These are phyloP conservation scores for Plasmodium berghei DNA, from an alignment of 169 alveolate species.

Conservation along the genomic window DNA sequence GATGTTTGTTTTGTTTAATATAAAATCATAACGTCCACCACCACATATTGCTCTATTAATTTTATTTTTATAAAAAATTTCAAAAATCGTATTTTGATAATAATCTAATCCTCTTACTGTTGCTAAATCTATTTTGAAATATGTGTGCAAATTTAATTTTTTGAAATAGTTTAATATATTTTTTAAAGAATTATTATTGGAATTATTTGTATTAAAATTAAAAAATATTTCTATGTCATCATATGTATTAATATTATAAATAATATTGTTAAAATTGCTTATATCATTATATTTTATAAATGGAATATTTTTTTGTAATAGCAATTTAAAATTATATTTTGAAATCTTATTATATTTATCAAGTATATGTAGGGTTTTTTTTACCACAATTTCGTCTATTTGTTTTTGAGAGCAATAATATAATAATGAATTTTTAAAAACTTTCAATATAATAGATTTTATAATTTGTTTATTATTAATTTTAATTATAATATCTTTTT, in stretches of 20 bases:
- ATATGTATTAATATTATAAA: slow-evolving; percentile 4
- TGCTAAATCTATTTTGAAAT: slow-evolving; percentile 42
- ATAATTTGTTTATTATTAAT: slow-evolving; percentile 60
- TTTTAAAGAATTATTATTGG: not conserved
- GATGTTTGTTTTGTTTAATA: slow-evolving; percentile 5
- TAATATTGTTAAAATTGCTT: not conserved
- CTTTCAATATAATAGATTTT: not conserved
- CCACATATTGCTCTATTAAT: slow-evolving; percentile 65
- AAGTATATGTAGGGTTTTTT: slow-evolving; percentile 27
- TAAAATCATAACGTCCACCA: slow-evolving; percentile 62
- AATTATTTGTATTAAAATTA: not conserved
- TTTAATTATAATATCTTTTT: slow-evolving; percentile 41
- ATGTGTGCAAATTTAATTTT: slow-evolving; percentile 14
- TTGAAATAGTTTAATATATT: slow-evolving; percentile 14
- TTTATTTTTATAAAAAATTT: slow-evolving; percentile 30
- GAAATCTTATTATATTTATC: slow-evolving; percentile 43
- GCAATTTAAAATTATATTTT: slow-evolving; percentile 19
- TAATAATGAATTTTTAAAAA: slow-evolving; percentile 20
- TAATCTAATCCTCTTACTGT: slow-evolving; percentile 65
- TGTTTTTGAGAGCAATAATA: not conserved
- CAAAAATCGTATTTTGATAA: slow-evolving; percentile 58
- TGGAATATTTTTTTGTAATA: slow-evolving; percentile 30
- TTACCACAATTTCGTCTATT: slow-evolving; percentile 1
- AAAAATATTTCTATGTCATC: slow-evolving; percentile 11
- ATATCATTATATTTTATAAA: slow-evolving; percentile 12